These are phyloP conservation scores for Clonostachys rosea DNA, from an alignment of 2,329 filamentous ascomycete genomes.

Conservation along the genomic window DNA sequence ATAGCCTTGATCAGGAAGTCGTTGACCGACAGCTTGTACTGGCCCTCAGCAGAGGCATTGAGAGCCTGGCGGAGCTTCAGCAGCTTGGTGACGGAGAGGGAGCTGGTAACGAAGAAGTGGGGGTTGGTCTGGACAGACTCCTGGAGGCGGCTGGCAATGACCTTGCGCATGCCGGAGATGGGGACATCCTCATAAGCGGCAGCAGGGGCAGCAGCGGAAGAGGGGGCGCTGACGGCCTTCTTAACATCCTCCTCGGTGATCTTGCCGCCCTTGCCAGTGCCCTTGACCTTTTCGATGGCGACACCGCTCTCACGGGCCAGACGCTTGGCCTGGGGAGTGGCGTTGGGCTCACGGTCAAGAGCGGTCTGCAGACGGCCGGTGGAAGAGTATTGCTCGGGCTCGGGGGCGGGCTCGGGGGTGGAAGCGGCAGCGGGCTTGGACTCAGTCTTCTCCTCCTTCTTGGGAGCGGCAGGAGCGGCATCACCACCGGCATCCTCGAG, in stretches of 20 bases:
- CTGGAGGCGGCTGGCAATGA: slow-evolving; percentile 85
- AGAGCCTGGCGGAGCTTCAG: slow-evolving; percentile 93
- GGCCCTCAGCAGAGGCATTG: slow-evolving; percentile 81
- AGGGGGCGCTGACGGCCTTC: slow-evolving; percentile 64
- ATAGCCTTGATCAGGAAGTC: slow-evolving; percentile 99
- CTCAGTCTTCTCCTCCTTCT: slow-evolving; percentile 66
- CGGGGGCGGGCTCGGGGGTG: slow-evolving; percentile 40
- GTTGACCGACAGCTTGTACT: slow-evolving; percentile 99
- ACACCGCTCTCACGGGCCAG: slow-evolving; percentile 83
- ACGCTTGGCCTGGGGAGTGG: slow-evolving; percentile 69
- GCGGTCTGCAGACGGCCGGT: slow-evolving; percentile 76
- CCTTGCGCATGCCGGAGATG: slow-evolving; percentile 93
- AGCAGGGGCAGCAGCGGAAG: slow-evolving; percentile 44
- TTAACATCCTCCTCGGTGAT: slow-evolving; percentile 92
- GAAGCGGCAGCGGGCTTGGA: slow-evolving; percentile 36
- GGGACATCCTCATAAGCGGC: slow-evolving; percentile 80
- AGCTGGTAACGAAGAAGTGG: slow-evolving; percentile 94
- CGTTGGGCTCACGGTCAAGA: slow-evolving; percentile 76
- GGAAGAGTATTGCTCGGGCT: slow-evolving; percentile 66
- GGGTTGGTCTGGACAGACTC: slow-evolving; percentile 91
- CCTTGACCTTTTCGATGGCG: slow-evolving; percentile 74
- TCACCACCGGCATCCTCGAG: slow-evolving; percentile 88
- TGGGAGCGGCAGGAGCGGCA: slow-evolving; percentile 56
- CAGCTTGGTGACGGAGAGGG: slow-evolving; percentile 89
- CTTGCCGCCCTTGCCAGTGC: slow-evolving; percentile 77